Evolutionary conservation across 495 filamentous ascomycete species (phyloP), one percentile per base, ranked within the genome.

Genomic region (Trypethelium eluteriae): DNA sequence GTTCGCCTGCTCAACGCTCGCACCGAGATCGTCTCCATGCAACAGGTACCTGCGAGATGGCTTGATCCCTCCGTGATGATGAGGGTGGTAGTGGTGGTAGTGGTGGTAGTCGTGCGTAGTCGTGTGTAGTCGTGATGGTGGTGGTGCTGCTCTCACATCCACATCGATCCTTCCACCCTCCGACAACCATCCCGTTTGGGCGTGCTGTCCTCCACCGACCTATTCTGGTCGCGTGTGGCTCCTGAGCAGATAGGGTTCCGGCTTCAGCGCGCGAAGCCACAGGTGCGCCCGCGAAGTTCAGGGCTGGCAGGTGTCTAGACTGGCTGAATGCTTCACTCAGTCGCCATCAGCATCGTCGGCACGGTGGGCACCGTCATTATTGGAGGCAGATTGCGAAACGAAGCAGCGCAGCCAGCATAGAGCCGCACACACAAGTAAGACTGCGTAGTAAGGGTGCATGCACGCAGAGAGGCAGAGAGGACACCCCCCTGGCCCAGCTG

Each of bases 21-120:
- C 53, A 59, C 53, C 53, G 53, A 59, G 53, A 59, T 59, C 53
- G 53, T 34, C 53, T 59, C 53, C 32, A 36, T 59, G 53, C 32
- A 36, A 4, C 36, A 18, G 32, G 18, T 59, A 59, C 32, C 11
- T 53, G 11, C 49, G n/a, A 44, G 41, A 44, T 44, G 41, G 41
- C 41, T 7, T 14, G 41, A 44, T 44, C 7, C 7, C 7, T 44
- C 7, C 6, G 14, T 7, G 41, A 44, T 44, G 41, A 44, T 44
- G 41, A 25, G 25, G 25, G 25, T 25, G 25, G 25, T 25, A 25
- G 25, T 25, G 25, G 25, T 25, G 25, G 25, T 25, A 25, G 25
- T 25, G 25, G 25, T 25, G 25, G 25, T 25, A 25, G 25, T 25
- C 25, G 25, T 25, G 25, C 25, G 25, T 25, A 25, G 25, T 25